Conservation (phyloP, 148 eudicot species). For the Rheum nobile region DNA sequence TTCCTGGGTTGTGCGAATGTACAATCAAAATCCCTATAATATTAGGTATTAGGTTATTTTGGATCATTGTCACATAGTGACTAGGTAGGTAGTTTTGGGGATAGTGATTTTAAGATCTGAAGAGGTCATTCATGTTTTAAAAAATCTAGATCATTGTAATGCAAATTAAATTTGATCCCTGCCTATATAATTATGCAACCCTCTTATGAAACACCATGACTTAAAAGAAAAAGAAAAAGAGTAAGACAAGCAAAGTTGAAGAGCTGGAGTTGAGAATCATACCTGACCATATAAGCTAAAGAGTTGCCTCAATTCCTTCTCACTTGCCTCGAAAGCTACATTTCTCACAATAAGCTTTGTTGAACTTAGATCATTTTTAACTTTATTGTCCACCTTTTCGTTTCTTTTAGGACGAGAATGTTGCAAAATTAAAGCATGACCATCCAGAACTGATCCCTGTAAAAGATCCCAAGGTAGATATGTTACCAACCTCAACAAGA, state of each 20-base stretch:
- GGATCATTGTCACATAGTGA: neutral
- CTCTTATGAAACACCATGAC: neutral
- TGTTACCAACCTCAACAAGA: conserved; percentile 1
- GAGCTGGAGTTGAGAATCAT: conserved; percentile 4
- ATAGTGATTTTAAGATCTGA: neutral
- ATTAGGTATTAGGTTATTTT: neutral
- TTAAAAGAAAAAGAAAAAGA: neutral
- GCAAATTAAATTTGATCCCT: neutral
- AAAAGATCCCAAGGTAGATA: neutral
- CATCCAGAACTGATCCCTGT: conserved; percentile 94
- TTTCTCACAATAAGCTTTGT: conserved; percentile 86
- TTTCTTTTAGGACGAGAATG: conserved; percentile 62
- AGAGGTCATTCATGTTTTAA: neutral
- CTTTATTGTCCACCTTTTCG: conserved; percentile 34
- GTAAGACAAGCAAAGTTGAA: neutral
- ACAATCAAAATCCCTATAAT: neutral
- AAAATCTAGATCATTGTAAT: neutral
- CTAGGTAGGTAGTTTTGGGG: neutral
- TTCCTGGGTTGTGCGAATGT: neutral
- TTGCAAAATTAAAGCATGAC: conserved; percentile 86
- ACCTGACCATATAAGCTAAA: conserved; percentile 96
- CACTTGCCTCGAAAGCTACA: conserved; percentile 98
- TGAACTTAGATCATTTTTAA: conserved; percentile 58
- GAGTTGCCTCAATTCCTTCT: conserved; percentile 74
- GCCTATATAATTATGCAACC: neutral